phyloP scores from a whole-genome alignment of 2,329 filamentous ascomycete genomes.

The Pseudocercospora cruenta region DNA sequence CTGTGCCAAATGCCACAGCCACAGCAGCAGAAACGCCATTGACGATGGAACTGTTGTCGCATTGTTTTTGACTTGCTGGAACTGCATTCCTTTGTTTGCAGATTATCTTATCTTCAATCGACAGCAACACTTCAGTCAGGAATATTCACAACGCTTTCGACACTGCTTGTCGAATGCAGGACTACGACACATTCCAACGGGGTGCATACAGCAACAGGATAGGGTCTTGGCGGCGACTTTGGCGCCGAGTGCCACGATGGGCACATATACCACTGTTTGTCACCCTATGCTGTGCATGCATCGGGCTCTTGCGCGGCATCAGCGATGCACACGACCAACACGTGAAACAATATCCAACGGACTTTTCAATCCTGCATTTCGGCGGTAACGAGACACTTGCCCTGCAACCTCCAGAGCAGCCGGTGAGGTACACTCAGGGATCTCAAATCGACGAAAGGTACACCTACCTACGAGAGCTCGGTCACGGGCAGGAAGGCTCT shows the following conservation, averaged over 20 bases:
- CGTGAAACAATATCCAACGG: slow-evolving; percentile 20
- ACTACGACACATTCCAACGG: slow-evolving; percentile 4
- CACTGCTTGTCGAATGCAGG: neutral
- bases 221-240: slow-evolving; percentile 12
- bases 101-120: neutral
- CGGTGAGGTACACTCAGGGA: slow-evolving; percentile 11
- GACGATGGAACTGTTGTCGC: neutral
- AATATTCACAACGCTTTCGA: neutral
- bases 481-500: slow-evolving; percentile 24
- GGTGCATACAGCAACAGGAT: neutral
- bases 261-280: slow-evolving; percentile 2
- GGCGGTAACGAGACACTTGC: neutral
- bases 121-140: neutral
- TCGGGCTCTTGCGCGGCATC: slow-evolving; percentile 16
- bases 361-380: slow-evolving; percentile 16
- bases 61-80: neutral
- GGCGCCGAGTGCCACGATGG: slow-evolving; percentile 13
- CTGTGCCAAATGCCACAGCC: neutral
- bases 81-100: neutral
- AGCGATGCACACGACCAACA: slow-evolving; percentile 22
- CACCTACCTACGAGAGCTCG: slow-evolving; percentile 18
- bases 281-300: slow-evolving; percentile 4
- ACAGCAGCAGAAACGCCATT: slow-evolving; percentile 6
- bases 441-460: slow-evolving; percentile 23
- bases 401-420: slow-evolving; percentile 5